Base-by-base conservation (phyloP, 805 yeast genomes). In the Wickerhamomyces xylosicus region DNA sequence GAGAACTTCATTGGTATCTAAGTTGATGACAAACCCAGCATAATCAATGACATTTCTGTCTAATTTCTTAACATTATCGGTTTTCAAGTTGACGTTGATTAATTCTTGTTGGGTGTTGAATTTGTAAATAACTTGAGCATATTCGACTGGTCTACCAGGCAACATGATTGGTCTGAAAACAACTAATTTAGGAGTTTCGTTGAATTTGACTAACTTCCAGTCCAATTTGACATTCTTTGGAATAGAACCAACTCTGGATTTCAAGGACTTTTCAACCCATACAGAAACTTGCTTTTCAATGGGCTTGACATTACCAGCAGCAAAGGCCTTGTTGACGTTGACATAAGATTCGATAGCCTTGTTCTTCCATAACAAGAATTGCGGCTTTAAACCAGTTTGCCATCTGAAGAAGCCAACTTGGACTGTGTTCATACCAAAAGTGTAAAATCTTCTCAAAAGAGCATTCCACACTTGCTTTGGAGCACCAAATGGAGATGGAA, bases 321-420 rank as follows among this genome's bases (percentile, higher is more conserved):
- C 90, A 65, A 89, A 89, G 3, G 86, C 78, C 52, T 78, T 77
- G 61, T 89, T 86, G n/a, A 85, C 80, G 41, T 74, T 73, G 21
- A 81, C 82, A 57, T 77, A 87, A 37, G 66, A 67, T 48, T 85
- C 85, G 49, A 89, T 77, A 7, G 95, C 95, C 22, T 70, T 71
- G 59, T 86, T 90, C 58, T 84, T 85, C 95, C 95, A 89, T 43
- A 77, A 72, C 17, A 76, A 56, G 47, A 80, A 81, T 33, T 75
- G 63, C 25, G 89, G 85, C 58, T 77, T 81, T 41, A 71, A 54
- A 31, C 77, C 73, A 20, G 87, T 77, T 56, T 81, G 83, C 55
- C 75, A 70, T 31, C 85, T 79, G 50, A 79, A 75, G 36, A 76
- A 58, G 8, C 79, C 87, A 33, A 82, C 61, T 48, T 81, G 72